Base-by-base conservation (phyloP, 1,139 yeast genomes). In the Yamadazyma membranifaciens region DNA sequence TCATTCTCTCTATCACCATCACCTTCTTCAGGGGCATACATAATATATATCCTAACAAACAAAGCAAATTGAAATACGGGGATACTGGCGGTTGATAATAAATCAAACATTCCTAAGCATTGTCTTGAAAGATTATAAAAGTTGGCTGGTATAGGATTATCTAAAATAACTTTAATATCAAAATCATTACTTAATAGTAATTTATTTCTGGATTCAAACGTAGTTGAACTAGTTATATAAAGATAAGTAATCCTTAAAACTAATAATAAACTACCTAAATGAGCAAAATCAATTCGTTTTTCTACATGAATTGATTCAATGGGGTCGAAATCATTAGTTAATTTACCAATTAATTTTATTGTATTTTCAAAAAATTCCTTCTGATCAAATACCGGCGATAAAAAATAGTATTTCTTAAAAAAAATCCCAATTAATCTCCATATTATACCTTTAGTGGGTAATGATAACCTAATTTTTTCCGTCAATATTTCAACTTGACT, bases 21-120 rank as follows among this genome's bases (percentile, higher is more conserved):
- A 12, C 81, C 78, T 48, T 75, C 79, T 50, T 76, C 81, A 1
- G 80, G 80, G 0, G 80, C 67, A 45, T 58, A 51, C 37, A 56
- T 52, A 35, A 65, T 68, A 52, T 75, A 75, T 13, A 63, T 45
- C 43, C 78, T 56, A 31, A 62, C 47, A 33, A 67, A 48, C 11
- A 73, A 47, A 0, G 73, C 62, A 39, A 79, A 71, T 50, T 80
- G 84, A 40, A 80, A 62, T 6, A 79, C 69, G 0, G 70, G 63
- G 38, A 80, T 49, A 28, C 76, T 73, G 14, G 74, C 66, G 17
- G 54, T 53, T 36, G 67, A 54, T 51, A 65, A 51, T 14, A 69
- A 47, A 39, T 69, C 62, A 46, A 71, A 71, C 43, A 66, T 69
- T 36, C 60, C 59, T 22, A 70, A 54, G 43, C 77, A 71, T 32